phyloP scores from a whole-genome alignment of 257 asterid genomes.

The Verbena officinalis region DNA sequence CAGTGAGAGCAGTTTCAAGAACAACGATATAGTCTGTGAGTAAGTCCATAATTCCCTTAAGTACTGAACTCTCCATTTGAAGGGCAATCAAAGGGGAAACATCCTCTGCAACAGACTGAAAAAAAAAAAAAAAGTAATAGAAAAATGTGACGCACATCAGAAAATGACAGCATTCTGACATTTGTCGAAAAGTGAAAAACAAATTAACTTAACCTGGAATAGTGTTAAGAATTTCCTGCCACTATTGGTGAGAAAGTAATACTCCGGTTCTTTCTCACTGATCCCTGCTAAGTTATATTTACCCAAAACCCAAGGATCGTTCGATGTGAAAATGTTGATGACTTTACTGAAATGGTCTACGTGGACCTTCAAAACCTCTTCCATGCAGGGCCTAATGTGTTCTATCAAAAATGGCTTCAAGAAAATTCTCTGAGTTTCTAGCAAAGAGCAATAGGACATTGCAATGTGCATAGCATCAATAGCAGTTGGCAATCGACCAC shows the following conservation, averaged over 20 bases:
- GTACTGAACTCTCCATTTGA: constrained; percentile 64
- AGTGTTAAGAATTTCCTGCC: constrained; percentile 70
- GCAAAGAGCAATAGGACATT: constrained; percentile 63
- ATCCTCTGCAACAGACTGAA: constrained; percentile 51
- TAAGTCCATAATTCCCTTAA: constrained; percentile 57
- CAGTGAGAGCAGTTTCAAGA: constrained; percentile 54
- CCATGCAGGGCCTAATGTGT: constrained; percentile 50
- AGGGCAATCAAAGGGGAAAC: constrained; percentile 50
- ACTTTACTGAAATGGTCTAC: constrained; percentile 61
- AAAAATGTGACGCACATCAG: too few relatives aligned
- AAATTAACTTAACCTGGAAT: constrained; percentile 64
- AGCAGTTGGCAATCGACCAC: constrained; percentile 49
- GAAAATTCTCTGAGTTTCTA: constrained; percentile 51
- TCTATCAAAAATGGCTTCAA: constrained; percentile 45
- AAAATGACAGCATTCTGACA: neutral
- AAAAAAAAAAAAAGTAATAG: neutral
- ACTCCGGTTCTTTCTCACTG: constrained; percentile 47
- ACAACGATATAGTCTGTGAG: constrained; percentile 44
- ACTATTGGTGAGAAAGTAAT: constrained; percentile 64
- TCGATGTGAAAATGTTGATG: constrained; percentile 54
- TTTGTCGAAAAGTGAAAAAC: neutral
- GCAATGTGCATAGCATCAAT: constrained; percentile 57
- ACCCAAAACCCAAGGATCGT: constrained; percentile 64
- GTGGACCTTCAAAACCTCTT: constrained; percentile 49
- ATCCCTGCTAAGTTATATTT: constrained; percentile 58